A percentile compares a stretch with the other conserved stretches of the same genome.
phyloP scores from a whole-genome alignment of 2,329 filamentous ascomycete species.

The Aspergillus caelatus region DNA sequence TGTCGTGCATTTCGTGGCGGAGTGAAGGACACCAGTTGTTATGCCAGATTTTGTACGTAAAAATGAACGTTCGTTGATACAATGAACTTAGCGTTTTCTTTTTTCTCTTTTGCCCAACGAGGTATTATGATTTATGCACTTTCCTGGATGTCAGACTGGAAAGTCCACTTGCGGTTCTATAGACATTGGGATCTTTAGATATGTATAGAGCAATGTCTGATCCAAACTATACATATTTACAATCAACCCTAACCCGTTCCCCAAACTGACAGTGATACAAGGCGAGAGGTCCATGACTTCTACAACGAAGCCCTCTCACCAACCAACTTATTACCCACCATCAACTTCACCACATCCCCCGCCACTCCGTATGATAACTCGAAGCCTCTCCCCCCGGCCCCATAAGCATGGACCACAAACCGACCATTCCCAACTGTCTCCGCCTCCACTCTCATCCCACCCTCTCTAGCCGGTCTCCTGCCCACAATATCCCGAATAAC shows the following conservation, averaged over 20 bases:
- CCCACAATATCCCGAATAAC: conserved; percentile 52
- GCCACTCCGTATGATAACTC: conserved; percentile 65
- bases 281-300: not conserved
- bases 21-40: conserved; percentile 32
- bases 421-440: conserved; percentile 42
- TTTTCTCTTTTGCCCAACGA: not conserved
- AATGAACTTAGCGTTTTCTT: conserved; percentile 22
- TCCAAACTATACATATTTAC: not conserved
- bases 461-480: conserved; percentile 48
- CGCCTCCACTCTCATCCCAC: conserved; percentile 56
- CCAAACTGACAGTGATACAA: too few relatives aligned
- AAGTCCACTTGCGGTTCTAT: not conserved
- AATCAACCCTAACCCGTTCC: not conserved
- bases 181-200: not conserved
- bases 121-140: not conserved
- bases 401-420: conserved; percentile 58
- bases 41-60: conserved; percentile 34
- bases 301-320: conserved; percentile 27
- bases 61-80: conserved; percentile 31
- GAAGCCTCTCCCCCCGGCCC: conserved; percentile 63
- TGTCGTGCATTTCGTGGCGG: conserved; percentile 29
- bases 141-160: not conserved
- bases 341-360: conserved; percentile 50
- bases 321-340: conserved; percentile 31
- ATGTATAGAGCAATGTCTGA: not conserved